Evolutionary conservation across 1,284 basidiomycete species (phyloP), one percentile per base, ranked within the genome.

Genomic region (Moniliophthora roreri): DNA sequence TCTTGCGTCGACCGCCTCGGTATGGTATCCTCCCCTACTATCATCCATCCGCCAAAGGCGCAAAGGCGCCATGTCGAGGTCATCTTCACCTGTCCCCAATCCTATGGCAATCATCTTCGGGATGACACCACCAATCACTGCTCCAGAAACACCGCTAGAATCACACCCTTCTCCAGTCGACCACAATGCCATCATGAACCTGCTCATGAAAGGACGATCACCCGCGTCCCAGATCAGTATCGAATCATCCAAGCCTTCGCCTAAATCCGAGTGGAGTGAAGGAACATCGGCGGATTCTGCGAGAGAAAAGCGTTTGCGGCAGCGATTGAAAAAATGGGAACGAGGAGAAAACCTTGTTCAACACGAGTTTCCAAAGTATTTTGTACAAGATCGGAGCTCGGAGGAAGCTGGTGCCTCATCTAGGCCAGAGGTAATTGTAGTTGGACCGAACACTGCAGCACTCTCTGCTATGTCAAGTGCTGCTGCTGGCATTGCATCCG

Each of bases 101-200:
- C 89, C 91, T 1, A 89, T 87, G 58, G 84, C 86, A 2, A 89
- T 95, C 41, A 76, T 95, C 4, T 88, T 95, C 62, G 91, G 91
- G 18, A 84, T 91, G 60, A 86, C 89, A 0, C 92, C 93, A 10
- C 74, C 89, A 1, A 69, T 93, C 13, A 70, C 82, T 11, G 76
- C 80, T 18, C 72, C 79, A 1, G 28, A 46, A 11, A 41, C 40
- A 21, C 40, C 40, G n/a, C 54, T 68, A 8, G 60, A 69, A 0
- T 51, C 58, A 5, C 62, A 69, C 5, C 60, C 65, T 11, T 50
- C 64, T 13, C n/a, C n/a, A n/a, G 54, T 66, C 8, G 59, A 67
- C n/a, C 68, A 65, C 48, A 72, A 65, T 34, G 71, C 69, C 45
- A 57, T 82, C 9, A 59, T 79, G 55, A 77, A 69, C 53, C 57